Percentiles rank a stretch among this genome's conserved stretches.
These are phyloP conservation scores for Daldinia childiae DNA, from an alignment of 495 filamentous ascomycete species.

Conservation along the genomic window DNA sequence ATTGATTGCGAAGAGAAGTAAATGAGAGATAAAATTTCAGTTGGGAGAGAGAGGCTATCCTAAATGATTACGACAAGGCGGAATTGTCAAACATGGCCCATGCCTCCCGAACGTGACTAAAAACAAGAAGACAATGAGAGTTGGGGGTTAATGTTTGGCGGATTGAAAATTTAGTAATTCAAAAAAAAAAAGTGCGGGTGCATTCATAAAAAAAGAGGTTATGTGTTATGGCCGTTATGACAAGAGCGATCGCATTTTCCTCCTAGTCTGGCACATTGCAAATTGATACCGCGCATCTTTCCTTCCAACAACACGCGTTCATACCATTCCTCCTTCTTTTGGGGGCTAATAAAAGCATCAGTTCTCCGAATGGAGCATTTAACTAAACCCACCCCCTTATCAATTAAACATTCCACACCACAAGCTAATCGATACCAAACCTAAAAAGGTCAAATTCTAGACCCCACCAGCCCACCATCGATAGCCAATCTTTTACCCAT, in stretches of 20 bases:
- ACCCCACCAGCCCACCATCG: constrained; percentile 24
- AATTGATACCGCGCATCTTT: constrained; percentile 28
- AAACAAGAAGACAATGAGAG: constrained; percentile 12
- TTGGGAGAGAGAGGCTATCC: not conserved
- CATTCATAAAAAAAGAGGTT: not conserved
- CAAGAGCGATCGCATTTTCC: not conserved
- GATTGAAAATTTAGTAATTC: constrained; percentile 10
- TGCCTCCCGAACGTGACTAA: constrained; percentile 3
- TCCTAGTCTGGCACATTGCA: not conserved
- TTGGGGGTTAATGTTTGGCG: constrained; percentile 1
- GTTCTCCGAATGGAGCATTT: constrained; percentile 26
- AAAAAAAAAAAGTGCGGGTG: not conserved
- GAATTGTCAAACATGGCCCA: constrained; percentile 22
- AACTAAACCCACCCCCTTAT: constrained; percentile 22
- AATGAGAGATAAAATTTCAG: constrained; percentile 7
- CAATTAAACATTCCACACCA: constrained; percentile 5
- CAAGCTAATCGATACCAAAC: constrained; percentile 14
- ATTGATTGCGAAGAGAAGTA: constrained; percentile 2
- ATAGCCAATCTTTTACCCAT: too few relatives aligned
- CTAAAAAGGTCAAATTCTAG: not conserved
- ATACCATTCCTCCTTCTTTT: constrained; percentile 18
- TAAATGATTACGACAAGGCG: constrained; percentile 16
- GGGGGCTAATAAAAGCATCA: constrained; percentile 32
- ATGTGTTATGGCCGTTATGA: not conserved
- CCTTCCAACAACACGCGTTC: constrained; percentile 40